These are phyloP conservation scores for Lichtheimia hyalospora DNA, from an alignment of 371 early-diverging fungal species.

Conservation along the genomic window DNA sequence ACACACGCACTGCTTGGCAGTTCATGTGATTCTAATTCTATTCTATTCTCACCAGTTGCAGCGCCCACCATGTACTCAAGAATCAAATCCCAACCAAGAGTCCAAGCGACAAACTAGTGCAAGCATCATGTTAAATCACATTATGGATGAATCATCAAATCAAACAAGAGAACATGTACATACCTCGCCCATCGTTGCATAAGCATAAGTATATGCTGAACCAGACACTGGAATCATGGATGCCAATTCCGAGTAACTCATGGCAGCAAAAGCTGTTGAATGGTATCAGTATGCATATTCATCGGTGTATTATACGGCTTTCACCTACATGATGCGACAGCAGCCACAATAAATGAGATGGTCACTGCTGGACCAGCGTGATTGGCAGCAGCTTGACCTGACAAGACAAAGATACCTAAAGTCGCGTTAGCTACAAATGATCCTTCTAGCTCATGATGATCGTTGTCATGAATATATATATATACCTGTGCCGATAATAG, in stretches of 20 bases:
- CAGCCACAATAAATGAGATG: slow-evolving; percentile 74
- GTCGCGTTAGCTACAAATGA: slow-evolving; percentile 1
- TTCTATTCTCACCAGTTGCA: slow-evolving; percentile 62
- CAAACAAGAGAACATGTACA: neutral
- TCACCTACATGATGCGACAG: slow-evolving; percentile 57
- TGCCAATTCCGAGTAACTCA: slow-evolving; percentile 83
- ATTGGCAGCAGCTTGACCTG: slow-evolving; percentile 74
- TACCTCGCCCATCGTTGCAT: slow-evolving; percentile 81
- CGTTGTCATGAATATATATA: too few species aligned
- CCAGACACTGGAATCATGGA: slow-evolving; percentile 85
- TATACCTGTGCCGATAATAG: slow-evolving; percentile 69
- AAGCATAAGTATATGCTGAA: slow-evolving; percentile 82
- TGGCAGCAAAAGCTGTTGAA: slow-evolving; percentile 60
- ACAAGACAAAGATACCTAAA: slow-evolving; percentile 63
- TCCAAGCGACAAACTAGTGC: slow-evolving; percentile 69
- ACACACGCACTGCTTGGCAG: neutral
- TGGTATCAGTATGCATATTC: too few species aligned
- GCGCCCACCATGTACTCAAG: slow-evolving; percentile 82
- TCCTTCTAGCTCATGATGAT: too few species aligned
- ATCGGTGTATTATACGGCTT: too few species aligned
- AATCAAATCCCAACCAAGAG: slow-evolving; percentile 83
- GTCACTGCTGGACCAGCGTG: slow-evolving; percentile 84
- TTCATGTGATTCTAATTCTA: neutral
- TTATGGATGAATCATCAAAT: neutral
- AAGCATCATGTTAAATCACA: neutral